Percentiles rank a stretch among this genome's conserved stretches.
These are phyloP conservation scores for Limonomyces culmigenus DNA, from an alignment of 1,284 basidiomycete genomes.

Conservation along the genomic window DNA sequence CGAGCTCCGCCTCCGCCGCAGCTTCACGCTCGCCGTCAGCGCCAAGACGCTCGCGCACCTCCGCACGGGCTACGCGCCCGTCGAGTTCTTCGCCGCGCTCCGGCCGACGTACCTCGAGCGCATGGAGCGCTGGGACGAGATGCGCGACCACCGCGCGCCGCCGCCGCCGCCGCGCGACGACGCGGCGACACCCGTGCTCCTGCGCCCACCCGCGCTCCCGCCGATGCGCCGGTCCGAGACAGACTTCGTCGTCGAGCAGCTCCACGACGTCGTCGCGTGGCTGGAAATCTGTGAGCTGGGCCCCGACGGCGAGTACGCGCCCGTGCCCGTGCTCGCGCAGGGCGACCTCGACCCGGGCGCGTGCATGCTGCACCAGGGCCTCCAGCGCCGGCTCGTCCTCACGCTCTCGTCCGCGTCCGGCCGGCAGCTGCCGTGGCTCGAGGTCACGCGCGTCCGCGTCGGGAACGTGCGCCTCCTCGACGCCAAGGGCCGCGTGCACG, in stretches of 20 bases:
- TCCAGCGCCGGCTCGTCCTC: constrained; percentile 74
- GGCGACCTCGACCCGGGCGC: constrained; percentile 72
- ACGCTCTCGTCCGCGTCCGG: constrained; percentile 80
- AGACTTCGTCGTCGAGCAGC: constrained; percentile 80
- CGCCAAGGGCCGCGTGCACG: constrained; percentile 65
- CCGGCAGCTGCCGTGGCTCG: constrained; percentile 73
- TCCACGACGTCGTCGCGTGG: constrained; percentile 79
- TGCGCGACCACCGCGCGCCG: constrained; percentile 48
- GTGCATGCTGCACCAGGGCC: constrained; percentile 83
- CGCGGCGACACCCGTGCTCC: constrained; percentile 7
- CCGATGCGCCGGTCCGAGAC: constrained; percentile 83
- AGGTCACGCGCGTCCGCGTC: constrained; percentile 60
- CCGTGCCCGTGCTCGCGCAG: constrained; percentile 71
- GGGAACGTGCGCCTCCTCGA: constrained; percentile 80
- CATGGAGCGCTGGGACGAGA: constrained; percentile 82
- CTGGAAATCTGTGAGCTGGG: constrained; percentile 80
- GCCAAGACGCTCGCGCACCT: constrained; percentile 62
- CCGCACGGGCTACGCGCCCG: constrained; percentile 57
- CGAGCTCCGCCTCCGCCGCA: constrained; percentile 66
- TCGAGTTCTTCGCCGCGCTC: constrained; percentile 79
- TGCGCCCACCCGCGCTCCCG: constrained; percentile 22
- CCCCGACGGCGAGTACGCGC: constrained; percentile 68
- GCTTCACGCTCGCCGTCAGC: constrained; percentile 63
- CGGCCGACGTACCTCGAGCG: constrained; percentile 73
- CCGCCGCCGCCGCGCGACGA: constrained; percentile 5